Conservation (phyloP, 192 early-diverging fungal genomes). For the Oehlia diaphana region DNA sequence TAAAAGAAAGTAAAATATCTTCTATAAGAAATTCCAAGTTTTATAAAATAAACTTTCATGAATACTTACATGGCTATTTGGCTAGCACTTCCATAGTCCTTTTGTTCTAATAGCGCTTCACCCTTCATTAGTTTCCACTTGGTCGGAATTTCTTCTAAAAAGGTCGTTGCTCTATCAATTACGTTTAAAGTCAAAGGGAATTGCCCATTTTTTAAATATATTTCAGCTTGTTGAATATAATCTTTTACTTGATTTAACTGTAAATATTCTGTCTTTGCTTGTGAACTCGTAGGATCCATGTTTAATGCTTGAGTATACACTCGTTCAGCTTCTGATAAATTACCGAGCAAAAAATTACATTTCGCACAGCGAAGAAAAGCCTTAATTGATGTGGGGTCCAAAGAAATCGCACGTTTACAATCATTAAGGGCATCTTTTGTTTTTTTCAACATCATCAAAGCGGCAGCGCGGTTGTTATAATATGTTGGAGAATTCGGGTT, state of each 20-base stretch:
- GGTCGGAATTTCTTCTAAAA: conserved; percentile 44
- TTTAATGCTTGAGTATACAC: conserved; percentile 44
- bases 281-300: conserved; percentile 41
- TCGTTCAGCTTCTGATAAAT: conserved; percentile 59
- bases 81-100: conserved; percentile 64
- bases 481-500: conserved; percentile 62
- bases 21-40: neutral
- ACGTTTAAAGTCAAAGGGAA: conserved; percentile 47
- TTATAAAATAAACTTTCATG: neutral
- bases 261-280: conserved; percentile 42
- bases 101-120: conserved; percentile 61
- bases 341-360: conserved; percentile 68
- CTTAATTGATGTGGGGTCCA: conserved; percentile 66
- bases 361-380: conserved; percentile 68
- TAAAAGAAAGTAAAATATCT: conserved; percentile 27
- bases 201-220: conserved; percentile 49
- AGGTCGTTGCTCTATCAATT: conserved; percentile 45
- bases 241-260: conserved; percentile 43
- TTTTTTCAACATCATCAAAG: conserved; percentile 66
- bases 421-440: conserved; percentile 63
- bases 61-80: conserved; percentile 41
- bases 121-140: conserved; percentile 69
- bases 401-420: conserved; percentile 55
- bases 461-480: conserved; percentile 79
- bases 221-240: conserved; percentile 47